Conservation (phyloP, 768 basidiomycete genomes). For the Hygrocybe coccinea region DNA sequence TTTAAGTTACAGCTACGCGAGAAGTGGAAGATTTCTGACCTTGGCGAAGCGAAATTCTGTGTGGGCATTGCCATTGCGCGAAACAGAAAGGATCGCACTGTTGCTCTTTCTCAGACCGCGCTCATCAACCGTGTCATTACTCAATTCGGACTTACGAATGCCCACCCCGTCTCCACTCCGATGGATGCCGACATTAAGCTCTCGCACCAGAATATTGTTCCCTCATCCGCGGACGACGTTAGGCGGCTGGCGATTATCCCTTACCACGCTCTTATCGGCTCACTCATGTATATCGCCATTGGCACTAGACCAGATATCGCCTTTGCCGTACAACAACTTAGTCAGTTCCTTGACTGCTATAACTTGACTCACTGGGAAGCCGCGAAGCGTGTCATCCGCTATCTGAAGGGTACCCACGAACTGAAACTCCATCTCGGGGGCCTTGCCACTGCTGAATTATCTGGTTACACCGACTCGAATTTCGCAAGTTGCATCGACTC, state of each 20-base stretch:
- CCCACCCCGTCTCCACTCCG: not conserved
- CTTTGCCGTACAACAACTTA: constrained; percentile 22
- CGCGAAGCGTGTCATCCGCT: constrained; percentile 17
- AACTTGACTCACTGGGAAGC: constrained; percentile 24
- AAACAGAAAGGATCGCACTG: constrained; percentile 15
- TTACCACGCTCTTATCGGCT: constrained; percentile 12
- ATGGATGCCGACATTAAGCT: not conserved
- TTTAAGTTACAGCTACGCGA: constrained; percentile 27
- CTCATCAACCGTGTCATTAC: constrained; percentile 21
- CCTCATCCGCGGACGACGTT: too few relatives aligned
- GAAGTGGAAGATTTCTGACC: constrained; percentile 32
- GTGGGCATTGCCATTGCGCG: constrained; percentile 37
- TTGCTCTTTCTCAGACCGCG: constrained; percentile 22
- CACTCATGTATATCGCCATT: constrained; percentile 18
- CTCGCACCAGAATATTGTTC: too few relatives aligned
- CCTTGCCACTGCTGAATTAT: not conserved
- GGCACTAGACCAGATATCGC: constrained; percentile 24
- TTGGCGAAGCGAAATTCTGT: constrained; percentile 27
- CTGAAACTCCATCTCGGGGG: constrained; percentile 11
- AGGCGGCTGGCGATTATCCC: not conserved
- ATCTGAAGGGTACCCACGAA: constrained; percentile 5
- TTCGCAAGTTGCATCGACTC: constrained; percentile 14
- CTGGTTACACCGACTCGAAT: constrained; percentile 14
- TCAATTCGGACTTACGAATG: not conserved
- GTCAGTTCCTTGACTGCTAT: constrained; percentile 28